Evolutionary conservation across 2,329 filamentous ascomycete species (phyloP), one percentile per base, ranked within the genome.

Genomic region (Ascosphaera apis): DNA sequence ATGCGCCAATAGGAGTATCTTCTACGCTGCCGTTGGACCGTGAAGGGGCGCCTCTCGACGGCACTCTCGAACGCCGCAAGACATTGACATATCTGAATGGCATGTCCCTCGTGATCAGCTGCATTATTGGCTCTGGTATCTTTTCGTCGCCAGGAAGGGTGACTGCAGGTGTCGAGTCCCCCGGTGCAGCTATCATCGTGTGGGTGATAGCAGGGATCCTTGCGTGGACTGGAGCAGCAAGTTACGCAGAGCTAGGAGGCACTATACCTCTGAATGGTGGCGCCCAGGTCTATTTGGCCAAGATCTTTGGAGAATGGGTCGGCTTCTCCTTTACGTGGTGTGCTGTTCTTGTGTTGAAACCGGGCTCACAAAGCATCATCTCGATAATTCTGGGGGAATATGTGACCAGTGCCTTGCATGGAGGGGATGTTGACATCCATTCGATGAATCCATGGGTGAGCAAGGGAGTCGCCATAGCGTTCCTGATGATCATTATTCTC

Each of bases 341-440:
- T 36, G 84, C 88, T 1, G 82, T 95, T 12, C 68, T 88, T 40
- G 88, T 98, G 9, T 62, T 98, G 41, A 95, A 93, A 58, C 88
- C 88, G 0, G 88, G 88, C 2, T 79, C 80, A 28, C 76, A 83
- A 7, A 88, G 88, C 41, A 98, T 98, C 50, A 82, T 98, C 43
- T 69, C 86, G 44, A 93, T 98, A 45, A 93, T 98, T 48, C 93
- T 95, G 63, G 88, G 88, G 31, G 88, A 98, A 57, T 98, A 98
- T 51, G 62, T 92, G n/a, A 81, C 93, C 36, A 69, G 83, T 33
- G 84, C 83, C 11, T 67, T 78, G 31, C 76, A 91, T 39, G 84
- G 84, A 6, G 73, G 83, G n/a, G 81, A 92, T 39, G 79, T 21
- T 21, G 19, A 21, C 19, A 21, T 21, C 19, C 74, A 79, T 47